These are phyloP conservation scores for Boletus sensibilis DNA, from an alignment of 768 basidiomycete genomes.

Conservation along the genomic window DNA sequence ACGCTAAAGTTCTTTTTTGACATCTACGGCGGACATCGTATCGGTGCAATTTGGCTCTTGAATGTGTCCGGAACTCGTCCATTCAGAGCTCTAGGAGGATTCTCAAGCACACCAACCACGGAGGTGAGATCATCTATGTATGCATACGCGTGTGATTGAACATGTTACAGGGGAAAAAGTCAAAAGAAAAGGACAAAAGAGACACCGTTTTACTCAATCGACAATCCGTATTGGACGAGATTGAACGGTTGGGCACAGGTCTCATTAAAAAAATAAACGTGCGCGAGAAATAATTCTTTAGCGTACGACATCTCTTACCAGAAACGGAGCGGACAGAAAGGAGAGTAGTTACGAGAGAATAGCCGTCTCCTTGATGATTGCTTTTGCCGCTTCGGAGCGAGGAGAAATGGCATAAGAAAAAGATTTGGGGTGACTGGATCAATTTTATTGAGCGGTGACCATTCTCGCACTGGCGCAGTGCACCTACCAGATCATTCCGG, in stretches of 20 bases:
- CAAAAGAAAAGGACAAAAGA: conserved; percentile 49
- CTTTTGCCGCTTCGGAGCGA: conserved; percentile 28
- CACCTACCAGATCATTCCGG: conserved; percentile 33
- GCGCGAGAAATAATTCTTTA: conserved; percentile 3
- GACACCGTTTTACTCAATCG: conserved; percentile 66
- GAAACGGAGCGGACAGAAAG: neutral
- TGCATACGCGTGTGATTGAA: neutral
- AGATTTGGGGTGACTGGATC: conserved; percentile 30
- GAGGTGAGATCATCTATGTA: conserved; percentile 29
- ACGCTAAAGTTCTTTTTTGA: conserved; percentile 86
- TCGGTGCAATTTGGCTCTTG: conserved; percentile 89
- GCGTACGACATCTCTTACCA: neutral
- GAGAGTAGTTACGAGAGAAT: conserved; percentile 17
- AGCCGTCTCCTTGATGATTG: conserved; percentile 30
- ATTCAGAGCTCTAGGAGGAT: conserved; percentile 82
- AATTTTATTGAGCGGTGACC: conserved; percentile 1
- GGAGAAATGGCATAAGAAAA: conserved; percentile 32
- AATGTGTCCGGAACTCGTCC: conserved; percentile 55
- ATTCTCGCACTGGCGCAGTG: neutral
- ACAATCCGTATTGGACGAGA: conserved; percentile 65
- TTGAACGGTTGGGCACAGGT: conserved; percentile 71
- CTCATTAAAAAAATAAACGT: conserved; percentile 51
- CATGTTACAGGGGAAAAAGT: conserved; percentile 25
- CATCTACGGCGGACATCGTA: conserved; percentile 68
- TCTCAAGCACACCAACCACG: conserved; percentile 59